These are phyloP conservation scores for Coemansia sp. DNA, from an alignment of 192 early-diverging fungal genomes.

Conservation along the genomic window DNA sequence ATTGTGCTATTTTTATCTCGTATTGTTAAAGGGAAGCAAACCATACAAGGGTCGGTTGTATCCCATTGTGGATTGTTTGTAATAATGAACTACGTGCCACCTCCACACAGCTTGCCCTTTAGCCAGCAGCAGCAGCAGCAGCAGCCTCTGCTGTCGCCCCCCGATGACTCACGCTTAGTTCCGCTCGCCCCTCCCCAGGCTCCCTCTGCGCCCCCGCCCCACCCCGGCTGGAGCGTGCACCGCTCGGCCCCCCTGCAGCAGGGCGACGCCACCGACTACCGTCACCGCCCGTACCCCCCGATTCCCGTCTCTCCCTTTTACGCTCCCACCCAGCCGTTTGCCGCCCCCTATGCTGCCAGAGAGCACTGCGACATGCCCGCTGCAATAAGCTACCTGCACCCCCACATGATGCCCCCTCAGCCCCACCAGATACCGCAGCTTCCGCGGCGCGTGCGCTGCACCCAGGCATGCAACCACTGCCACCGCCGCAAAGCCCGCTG, in stretches of 20 bases:
- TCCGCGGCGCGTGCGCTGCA: slow-evolving; percentile 26
- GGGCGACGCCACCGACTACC: slow-evolving; percentile 8
- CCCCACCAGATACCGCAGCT: slow-evolving; percentile 11
- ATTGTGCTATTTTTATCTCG: no score
- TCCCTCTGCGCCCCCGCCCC: no score
- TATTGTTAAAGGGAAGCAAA: no score
- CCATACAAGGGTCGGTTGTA: no score
- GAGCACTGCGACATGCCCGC: not conserved
- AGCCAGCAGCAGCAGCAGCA: slow-evolving; percentile 3
- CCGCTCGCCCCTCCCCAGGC: no score
- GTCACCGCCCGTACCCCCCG: slow-evolving; percentile 15
- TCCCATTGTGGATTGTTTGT: no score
- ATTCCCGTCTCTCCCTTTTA: not conserved
- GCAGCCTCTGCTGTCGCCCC: not conserved
- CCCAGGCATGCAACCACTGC: slow-evolving; percentile 43
- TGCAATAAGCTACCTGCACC: slow-evolving; percentile 1
- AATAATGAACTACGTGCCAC: no score
- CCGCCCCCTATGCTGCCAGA: not conserved
- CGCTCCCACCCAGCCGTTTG: not conserved
- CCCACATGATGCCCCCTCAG: not conserved
- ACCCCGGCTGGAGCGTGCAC: slow-evolving; percentile 1
- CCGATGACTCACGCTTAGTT: no score
- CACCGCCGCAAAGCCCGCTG: slow-evolving; percentile 42
- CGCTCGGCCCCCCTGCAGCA: not conserved
- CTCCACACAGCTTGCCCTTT: no score